Percentiles rank a stretch among this genome's conserved stretches.
These are phyloP conservation scores for Leucoagaricus sp. DNA, from an alignment of 1,284 basidiomycete genomes.

Conservation along the genomic window DNA sequence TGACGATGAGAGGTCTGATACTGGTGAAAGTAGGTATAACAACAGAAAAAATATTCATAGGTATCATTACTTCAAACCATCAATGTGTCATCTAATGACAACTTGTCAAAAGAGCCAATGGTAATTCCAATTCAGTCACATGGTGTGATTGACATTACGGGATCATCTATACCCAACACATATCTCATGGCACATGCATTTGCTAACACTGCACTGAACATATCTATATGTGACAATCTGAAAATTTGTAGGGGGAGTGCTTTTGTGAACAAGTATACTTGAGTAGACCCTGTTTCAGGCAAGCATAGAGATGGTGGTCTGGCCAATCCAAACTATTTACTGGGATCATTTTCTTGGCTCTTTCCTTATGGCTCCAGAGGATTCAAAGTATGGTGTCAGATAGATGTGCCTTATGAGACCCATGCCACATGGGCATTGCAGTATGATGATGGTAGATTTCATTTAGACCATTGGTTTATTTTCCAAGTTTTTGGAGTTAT, in stretches of 20 bases:
- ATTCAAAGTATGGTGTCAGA: constrained; percentile 27
- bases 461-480: not conserved
- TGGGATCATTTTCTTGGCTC: constrained; percentile 32
- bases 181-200: not conserved
- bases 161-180: too few species aligned
- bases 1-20: too few species aligned
- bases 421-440: constrained; percentile 39
- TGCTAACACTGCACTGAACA: not conserved
- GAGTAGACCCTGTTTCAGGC: not conserved
- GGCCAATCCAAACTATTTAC: constrained; percentile 24
- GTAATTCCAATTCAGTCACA: too few species aligned
- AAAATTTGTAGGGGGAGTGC: not conserved
- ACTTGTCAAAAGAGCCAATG: too few species aligned
- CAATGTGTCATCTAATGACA: too few species aligned
- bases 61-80: too few species aligned
- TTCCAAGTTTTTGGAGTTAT: not conserved
- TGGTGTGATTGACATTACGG: too few species aligned
- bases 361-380: constrained; percentile 45
- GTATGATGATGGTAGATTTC: constrained; percentile 36
- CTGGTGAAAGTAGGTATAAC: too few species aligned
- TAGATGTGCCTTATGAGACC: constrained; percentile 26
- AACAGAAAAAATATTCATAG: too few species aligned
- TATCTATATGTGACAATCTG: not conserved
- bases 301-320: not conserved
- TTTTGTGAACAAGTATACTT: not conserved